These are phyloP conservation scores for Reticulascus tulasneorum DNA, from an alignment of 2,329 filamentous ascomycete species.

Conservation along the genomic window DNA sequence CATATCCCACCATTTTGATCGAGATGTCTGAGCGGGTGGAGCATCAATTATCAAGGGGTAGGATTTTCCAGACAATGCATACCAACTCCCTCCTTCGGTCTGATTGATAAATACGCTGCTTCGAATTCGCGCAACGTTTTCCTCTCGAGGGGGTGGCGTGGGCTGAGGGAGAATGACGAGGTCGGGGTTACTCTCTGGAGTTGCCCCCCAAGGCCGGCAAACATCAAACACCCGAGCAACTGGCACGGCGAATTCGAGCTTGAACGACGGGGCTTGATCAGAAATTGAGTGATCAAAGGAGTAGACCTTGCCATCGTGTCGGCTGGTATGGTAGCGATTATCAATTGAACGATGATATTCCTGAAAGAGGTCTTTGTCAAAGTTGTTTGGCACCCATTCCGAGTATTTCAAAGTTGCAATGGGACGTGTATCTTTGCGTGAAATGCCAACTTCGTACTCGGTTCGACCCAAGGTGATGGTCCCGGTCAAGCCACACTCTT, in stretches of 20 bases:
- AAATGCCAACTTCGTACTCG: constrained; percentile 86
- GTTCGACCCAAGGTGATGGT: constrained; percentile 81
- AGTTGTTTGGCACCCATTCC: constrained; percentile 92
- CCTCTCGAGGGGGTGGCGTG: constrained; percentile 53
- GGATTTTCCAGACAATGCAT: constrained; percentile 79
- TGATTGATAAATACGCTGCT: constrained; percentile 80
- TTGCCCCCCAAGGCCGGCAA: constrained; percentile 66
- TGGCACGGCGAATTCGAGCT: constrained; percentile 70
- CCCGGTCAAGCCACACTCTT: constrained; percentile 75
- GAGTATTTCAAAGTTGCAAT: constrained; percentile 90
- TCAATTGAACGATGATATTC: constrained; percentile 81
- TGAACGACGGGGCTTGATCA: constrained; percentile 6
- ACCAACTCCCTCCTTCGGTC: constrained; percentile 86
- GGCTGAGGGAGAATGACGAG: constrained; percentile 87
- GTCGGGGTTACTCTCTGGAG: constrained; percentile 62
- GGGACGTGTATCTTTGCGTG: constrained; percentile 66
- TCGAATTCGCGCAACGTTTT: constrained; percentile 47
- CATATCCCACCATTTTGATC: constrained; percentile 44
- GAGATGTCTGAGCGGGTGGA: constrained; percentile 41
- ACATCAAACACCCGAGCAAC: constrained; percentile 89
- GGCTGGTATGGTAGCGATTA: constrained; percentile 82
- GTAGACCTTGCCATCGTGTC: constrained; percentile 79
- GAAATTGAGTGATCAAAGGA: constrained; percentile 62
- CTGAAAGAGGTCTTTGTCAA: constrained; percentile 78
- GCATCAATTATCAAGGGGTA: constrained; percentile 82